Base-by-base conservation (phyloP, 495 filamentous ascomycete genomes). In the Aspergillus campestris region DNA sequence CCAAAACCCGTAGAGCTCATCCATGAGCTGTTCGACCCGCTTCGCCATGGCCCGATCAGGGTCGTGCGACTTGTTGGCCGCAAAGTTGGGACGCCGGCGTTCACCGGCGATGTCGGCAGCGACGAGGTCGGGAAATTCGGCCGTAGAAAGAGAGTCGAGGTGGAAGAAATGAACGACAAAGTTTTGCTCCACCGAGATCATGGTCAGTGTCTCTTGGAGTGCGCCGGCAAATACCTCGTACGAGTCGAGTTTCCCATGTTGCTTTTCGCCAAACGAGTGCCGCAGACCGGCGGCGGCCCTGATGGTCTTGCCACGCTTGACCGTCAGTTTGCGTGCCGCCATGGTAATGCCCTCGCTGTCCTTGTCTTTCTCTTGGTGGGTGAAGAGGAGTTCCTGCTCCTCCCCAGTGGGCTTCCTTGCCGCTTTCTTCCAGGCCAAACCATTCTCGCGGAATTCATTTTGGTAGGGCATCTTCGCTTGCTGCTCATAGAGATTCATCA, bases 81-180 rank as follows among this genome's bases (percentile, higher is more conserved):
- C 80, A 12, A 95, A 68, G 55, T 92, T 82, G 12, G 79, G 79
- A 13, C 82, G 75, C 12, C 68, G 65, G 42, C 91, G 75, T 32
- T 75, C 67, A n/a, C 82, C 79, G 3, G 89, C 89, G 42, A 70
- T 62, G 2, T 77, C 73, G 5, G 75, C 70, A 14, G 74, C 67
- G 13, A 94, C 80, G 3, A 87, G 74, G 37, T 97, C 91, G 1
- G 82, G 71, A 53, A 95, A 97, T 52, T 96, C 90, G 10, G 74
- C 65, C 10, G 74, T 81, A 43, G 84, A 78, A 9, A 87, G 70
- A 11, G 88, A 92, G 31, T 81, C 84, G 7, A 92, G 75, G 45
- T 95, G 89, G 71, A 96, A 97, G 65, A 95, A 92, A 44, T 92
- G 86, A 15, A 94, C 80, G 27, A 95, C 69, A 55, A 96, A 97